These are phyloP conservation scores for Ensete ventricosum DNA, from an alignment of 176 grass and related monocot genomes.

Conservation along the genomic window DNA sequence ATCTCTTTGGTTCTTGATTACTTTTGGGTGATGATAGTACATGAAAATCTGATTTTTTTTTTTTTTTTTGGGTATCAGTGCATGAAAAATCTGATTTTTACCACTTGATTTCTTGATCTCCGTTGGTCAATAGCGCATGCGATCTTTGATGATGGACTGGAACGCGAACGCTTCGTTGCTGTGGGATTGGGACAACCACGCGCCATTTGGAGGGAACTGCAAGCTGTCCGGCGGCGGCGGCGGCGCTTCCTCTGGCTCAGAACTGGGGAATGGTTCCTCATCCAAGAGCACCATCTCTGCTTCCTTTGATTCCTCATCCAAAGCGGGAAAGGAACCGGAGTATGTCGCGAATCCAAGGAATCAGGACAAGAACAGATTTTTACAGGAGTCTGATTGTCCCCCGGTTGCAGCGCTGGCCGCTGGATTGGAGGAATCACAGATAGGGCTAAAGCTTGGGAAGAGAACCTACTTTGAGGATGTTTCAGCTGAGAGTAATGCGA, in stretches of 20 bases:
- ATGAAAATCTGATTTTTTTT: too few relatives aligned
- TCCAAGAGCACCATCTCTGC: constrained; percentile 18
- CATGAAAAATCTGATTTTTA: background rate
- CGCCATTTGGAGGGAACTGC: background rate
- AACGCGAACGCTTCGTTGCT: constrained; percentile 43
- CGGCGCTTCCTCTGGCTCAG: constrained; percentile 13
- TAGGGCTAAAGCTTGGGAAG: constrained; percentile 19
- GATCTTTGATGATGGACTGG: constrained; percentile 37
- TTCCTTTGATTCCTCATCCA: constrained; percentile 24
- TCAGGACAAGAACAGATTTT: background rate
- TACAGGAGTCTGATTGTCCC: background rate
- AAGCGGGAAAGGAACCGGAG: background rate
- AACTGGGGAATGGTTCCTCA: constrained; percentile 10
- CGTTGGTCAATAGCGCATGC: background rate
- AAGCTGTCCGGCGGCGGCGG: background rate
- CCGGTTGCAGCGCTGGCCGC: background rate
- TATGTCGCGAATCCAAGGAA: background rate
- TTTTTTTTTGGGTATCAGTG: too few relatives aligned
- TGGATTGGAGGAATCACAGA: background rate
- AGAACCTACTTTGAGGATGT: constrained; percentile 26
- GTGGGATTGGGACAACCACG: constrained; percentile 75
- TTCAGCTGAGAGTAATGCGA: background rate
- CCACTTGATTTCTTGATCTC: background rate
- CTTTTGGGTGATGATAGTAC: background rate
- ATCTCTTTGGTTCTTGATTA: background rate